phyloP scores from a whole-genome alignment of 2,329 filamentous ascomycete genomes.

The Pezicula rhizophila region DNA sequence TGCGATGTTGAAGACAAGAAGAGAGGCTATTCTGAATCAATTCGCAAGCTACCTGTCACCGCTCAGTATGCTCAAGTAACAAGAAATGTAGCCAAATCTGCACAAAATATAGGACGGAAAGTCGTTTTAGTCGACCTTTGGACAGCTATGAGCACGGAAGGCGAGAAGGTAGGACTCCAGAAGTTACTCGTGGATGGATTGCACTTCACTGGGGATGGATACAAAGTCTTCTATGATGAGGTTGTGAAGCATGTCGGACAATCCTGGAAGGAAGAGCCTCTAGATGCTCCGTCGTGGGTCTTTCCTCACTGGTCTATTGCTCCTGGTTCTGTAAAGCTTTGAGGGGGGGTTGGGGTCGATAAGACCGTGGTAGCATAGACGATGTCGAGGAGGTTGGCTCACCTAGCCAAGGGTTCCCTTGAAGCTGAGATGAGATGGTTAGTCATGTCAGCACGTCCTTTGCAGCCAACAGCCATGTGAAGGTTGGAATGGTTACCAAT shows the following conservation, averaged over 20 bases:
- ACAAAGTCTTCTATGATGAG: slow-evolving; percentile 21
- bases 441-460: too few species aligned
- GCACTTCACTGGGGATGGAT: slow-evolving; percentile 25
- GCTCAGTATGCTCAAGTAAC: slow-evolving; percentile 62
- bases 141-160: slow-evolving; percentile 66
- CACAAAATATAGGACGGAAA: slow-evolving; percentile 18
- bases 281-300: slow-evolving; percentile 15
- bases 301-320: slow-evolving; percentile 22
- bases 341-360: background rate
- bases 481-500: too few species aligned
- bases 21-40: slow-evolving; percentile 31
- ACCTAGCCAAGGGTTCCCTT: too few species aligned
- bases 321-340: slow-evolving; percentile 7
- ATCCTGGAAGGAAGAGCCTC: slow-evolving; percentile 16
- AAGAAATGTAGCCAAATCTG: slow-evolving; percentile 31
- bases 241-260: slow-evolving; percentile 18
- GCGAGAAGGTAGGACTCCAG: slow-evolving; percentile 13
- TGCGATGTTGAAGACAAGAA: slow-evolving; percentile 28
- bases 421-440: too few species aligned
- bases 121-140: slow-evolving; percentile 74
- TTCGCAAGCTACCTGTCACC: slow-evolving; percentile 52
- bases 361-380: too few species aligned
- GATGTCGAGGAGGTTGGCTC: too few species aligned
- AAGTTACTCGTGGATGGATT: slow-evolving; percentile 23
- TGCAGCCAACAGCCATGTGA: too few species aligned